Conservation (phyloP, 2,329 filamentous ascomycete genomes). For the Phyllosticta citrichinensis region DNA sequence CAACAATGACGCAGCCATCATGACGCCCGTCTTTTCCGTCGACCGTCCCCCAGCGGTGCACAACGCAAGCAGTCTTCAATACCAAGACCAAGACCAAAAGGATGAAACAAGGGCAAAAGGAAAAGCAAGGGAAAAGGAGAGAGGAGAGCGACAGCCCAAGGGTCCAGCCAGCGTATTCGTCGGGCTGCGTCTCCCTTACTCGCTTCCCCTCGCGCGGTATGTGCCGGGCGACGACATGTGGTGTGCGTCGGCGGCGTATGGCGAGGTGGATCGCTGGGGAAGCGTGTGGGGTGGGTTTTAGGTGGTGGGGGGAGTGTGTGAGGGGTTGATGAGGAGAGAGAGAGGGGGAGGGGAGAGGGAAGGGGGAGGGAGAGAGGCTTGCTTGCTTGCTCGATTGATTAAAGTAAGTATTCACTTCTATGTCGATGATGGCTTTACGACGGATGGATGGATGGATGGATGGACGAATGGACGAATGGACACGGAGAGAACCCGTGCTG, state of each 20-base stretch:
- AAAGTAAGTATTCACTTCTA: no score
- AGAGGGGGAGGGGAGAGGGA: no score
- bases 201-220: constrained; percentile 62
- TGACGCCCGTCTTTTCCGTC: constrained; percentile 59
- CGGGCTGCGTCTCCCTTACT: constrained; percentile 74
- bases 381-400: no score
- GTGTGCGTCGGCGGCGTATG: constrained; percentile 43
- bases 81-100: no score
- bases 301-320: no score
- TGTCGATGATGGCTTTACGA: no score
- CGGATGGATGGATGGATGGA: no score
- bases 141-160: background rate
- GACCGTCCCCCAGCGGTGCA: constrained; percentile 39
- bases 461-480: no score
- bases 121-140: constrained; percentile 2
- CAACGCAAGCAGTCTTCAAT: no score
- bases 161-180: constrained; percentile 34
- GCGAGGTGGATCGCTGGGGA: background rate
- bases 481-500: no score
- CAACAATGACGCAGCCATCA: constrained; percentile 31
- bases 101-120: constrained; percentile 11
- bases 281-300: background rate
- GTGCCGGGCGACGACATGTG: constrained; percentile 57
- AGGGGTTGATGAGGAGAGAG: no score
- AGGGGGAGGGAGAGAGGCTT: no score